A percentile compares a stretch with the other conserved stretches of the same genome.
Evolutionary conservation across 129 eudicot species (phyloP).

Genomic region (Flaveria sonorensis): DNA sequence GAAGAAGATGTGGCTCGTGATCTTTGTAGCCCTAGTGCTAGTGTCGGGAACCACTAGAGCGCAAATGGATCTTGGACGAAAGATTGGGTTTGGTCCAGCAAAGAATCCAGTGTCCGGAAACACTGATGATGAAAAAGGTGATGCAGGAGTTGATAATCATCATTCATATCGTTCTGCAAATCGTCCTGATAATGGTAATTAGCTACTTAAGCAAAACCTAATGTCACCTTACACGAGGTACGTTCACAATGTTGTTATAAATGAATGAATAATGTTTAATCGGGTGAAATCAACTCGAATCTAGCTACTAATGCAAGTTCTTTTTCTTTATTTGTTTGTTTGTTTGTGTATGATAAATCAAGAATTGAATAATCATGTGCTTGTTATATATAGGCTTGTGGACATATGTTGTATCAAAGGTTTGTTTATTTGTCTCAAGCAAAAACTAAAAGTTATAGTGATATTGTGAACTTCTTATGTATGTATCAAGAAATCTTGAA

Average conservation of each 20-base stretch:
- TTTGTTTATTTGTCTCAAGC: not conserved
- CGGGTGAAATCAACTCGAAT: not conserved
- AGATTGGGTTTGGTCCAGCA: conserved; percentile 11
- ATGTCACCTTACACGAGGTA: not conserved
- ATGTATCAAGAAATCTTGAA: not conserved
- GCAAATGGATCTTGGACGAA: conserved; percentile 26
- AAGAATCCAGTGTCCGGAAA: not conserved
- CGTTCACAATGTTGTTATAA: not conserved
- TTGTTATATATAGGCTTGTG: not conserved
- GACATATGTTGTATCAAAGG: not conserved
- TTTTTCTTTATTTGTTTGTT: not conserved
- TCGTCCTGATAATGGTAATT: conserved; percentile 10
- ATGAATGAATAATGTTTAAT: conserved; percentile 15
- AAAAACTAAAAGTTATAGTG: not conserved
- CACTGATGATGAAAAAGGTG: not conserved
- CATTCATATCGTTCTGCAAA: conserved; percentile 12
- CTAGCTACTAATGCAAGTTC: not conserved
- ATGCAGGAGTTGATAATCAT: conserved; percentile 10
- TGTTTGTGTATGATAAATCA: conserved; percentile 24
- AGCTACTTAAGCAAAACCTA: not conserved
- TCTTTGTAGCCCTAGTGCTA: conserved; percentile 18
- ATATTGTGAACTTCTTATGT: not conserved
- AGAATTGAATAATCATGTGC: not conserved
- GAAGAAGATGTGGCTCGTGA: conserved; percentile 25
- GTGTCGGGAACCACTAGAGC: not conserved